A percentile compares a stretch with the other conserved stretches of the same genome.
Evolutionary conservation across 805 yeast species (phyloP).

Genomic region (Ogataea nakhonphanomensis): DNA sequence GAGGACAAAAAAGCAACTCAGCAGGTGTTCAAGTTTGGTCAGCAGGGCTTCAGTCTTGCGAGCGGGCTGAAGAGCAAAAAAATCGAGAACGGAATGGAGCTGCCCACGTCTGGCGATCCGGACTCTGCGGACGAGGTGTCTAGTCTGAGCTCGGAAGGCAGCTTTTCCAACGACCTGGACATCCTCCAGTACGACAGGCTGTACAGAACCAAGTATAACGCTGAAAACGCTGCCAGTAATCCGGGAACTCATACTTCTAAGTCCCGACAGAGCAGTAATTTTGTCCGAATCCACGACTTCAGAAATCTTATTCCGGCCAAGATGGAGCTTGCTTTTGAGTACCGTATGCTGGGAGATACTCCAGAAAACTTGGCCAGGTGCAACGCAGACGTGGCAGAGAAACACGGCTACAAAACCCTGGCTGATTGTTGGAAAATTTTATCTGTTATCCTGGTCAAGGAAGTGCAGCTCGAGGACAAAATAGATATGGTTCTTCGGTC

Average conservation of each 20-base stretch:
- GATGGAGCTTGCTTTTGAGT: constrained; percentile 64
- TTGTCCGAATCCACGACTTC: constrained; percentile 65
- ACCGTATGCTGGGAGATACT: constrained; percentile 57
- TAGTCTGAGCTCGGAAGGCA: constrained; percentile 45
- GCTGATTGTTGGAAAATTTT: constrained; percentile 74
- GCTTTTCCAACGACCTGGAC: constrained; percentile 67
- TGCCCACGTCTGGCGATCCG: constrained; percentile 14
- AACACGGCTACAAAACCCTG: constrained; percentile 56
- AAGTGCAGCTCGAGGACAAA: constrained; percentile 30
- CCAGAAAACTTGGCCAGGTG: constrained; percentile 64
- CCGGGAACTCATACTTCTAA: constrained; percentile 27
- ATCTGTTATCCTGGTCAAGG: constrained; percentile 43
- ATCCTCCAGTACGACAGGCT: constrained; percentile 55
- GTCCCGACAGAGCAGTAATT: constrained; percentile 38
- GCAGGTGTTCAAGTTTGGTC: constrained; percentile 46
- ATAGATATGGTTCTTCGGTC: constrained; percentile 15
- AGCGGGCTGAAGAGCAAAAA: constrained; percentile 29
- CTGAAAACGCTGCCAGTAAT: constrained; percentile 38
- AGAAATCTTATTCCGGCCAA: constrained; percentile 71
- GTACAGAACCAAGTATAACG: constrained; percentile 50
- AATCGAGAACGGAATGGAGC: constrained; percentile 22
- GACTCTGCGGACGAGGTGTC: constrained; percentile 27
- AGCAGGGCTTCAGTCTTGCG: constrained; percentile 47
- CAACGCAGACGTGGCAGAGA: constrained; percentile 68
- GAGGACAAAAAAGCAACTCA: constrained; percentile 39